Conservation (phyloP, 441 rosid species). For the Adansonia gregorii region DNA sequence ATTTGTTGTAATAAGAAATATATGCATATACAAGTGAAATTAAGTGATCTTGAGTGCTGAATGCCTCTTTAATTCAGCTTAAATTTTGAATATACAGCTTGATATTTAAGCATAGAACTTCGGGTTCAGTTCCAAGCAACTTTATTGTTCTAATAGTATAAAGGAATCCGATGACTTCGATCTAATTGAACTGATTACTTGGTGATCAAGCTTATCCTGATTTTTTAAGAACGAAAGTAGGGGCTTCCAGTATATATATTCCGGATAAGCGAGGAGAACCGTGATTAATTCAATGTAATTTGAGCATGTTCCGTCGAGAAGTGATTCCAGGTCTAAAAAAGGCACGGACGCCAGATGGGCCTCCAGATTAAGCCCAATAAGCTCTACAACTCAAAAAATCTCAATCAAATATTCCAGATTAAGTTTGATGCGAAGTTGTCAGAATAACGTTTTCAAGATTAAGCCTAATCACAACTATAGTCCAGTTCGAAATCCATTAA, state of each 20-base stretch:
- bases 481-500: no score
- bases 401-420: no score
- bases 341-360: no score
- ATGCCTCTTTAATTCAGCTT: not conserved
- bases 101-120: not conserved
- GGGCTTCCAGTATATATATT: not conserved
- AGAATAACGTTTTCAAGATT: not conserved
- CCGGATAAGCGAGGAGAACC: not conserved
- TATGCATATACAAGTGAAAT: not conserved
- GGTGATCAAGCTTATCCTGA: not conserved
- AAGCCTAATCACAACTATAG: not conserved
- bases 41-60: not conserved
- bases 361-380: no score
- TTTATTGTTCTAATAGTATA: not conserved
- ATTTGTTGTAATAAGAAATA: not conserved
- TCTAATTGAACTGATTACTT: not conserved
- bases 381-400: no score
- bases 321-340: no score
- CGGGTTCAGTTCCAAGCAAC: not conserved
- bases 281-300: no score
- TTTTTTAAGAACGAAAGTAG: not conserved
- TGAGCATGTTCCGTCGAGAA: no score
- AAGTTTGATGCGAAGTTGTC: no score
- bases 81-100: not conserved
- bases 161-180: slow-evolving; percentile 2